Percentiles rank a stretch among this genome's conserved stretches.
These are phyloP conservation scores for Erodium moschatum DNA, from an alignment of 441 rosid genomes.

Conservation along the genomic window DNA sequence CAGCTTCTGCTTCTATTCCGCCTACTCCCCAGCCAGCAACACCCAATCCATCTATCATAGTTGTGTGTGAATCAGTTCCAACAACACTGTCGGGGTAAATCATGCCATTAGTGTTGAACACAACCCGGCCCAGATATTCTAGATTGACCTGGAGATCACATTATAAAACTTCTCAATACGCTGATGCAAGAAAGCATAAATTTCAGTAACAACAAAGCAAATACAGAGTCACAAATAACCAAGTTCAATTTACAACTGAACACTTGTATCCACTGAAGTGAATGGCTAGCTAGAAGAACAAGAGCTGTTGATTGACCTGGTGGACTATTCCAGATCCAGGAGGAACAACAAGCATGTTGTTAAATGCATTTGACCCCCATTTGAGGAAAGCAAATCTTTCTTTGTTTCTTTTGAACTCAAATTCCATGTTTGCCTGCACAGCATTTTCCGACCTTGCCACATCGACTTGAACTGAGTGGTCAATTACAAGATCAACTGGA, in stretches of 20 bases:
- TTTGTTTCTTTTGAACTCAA: slow-evolving; percentile 52
- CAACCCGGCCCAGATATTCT: slow-evolving; percentile 60
- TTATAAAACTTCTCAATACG: slow-evolving; percentile 14
- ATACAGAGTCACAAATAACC: not conserved
- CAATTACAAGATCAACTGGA: slow-evolving; percentile 70
- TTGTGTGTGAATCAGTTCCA: slow-evolving; percentile 72
- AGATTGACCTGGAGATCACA: slow-evolving; percentile 42
- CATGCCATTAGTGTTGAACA: slow-evolving; percentile 44
- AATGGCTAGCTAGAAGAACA: not conserved
- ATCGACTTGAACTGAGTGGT: slow-evolving; percentile 68
- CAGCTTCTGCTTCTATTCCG: slow-evolving; percentile 68
- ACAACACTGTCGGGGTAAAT: slow-evolving; percentile 68
- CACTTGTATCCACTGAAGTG: not conserved
- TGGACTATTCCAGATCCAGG: slow-evolving; percentile 72
- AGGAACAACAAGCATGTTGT: slow-evolving; percentile 69
- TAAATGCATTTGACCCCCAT: slow-evolving; percentile 62
- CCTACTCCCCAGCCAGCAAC: slow-evolving; percentile 83
- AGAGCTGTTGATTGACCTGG: slow-evolving; percentile 33
- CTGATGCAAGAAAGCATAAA: not conserved
- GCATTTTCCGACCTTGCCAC: slow-evolving; percentile 67
- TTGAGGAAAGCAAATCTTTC: slow-evolving; percentile 66
- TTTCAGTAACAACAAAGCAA: not conserved
- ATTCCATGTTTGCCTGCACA: slow-evolving; percentile 64
- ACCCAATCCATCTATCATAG: slow-evolving; percentile 66
- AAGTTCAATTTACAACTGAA: not conserved